Base-by-base conservation (phyloP, 257 asterid genomes). In the Avicennia marina region DNA sequence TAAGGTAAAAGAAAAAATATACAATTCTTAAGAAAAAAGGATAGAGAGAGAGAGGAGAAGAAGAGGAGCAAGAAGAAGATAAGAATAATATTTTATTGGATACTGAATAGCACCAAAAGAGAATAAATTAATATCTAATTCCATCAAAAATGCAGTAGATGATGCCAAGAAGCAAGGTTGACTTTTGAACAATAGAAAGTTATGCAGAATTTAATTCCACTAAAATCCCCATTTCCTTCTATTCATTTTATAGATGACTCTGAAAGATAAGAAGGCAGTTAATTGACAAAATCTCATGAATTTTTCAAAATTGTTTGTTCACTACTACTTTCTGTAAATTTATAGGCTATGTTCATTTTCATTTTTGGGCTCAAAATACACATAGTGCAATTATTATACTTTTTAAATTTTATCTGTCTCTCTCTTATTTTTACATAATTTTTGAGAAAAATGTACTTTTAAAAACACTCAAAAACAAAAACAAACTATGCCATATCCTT, bases 141-240 rank as follows among this genome's bases (percentile, higher is more conserved):
- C n/a, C n/a, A n/a, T n/a, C n/a, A n/a, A n/a, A n/a, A 42, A 45
- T 40, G 59, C 22, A 21, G 56, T 41, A 21, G 33, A 62, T 54
- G 20, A 49, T 31, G 29, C 24, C 16, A 48, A 7, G 40, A 10
- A 25, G 18, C 15, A 22, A 15, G 17, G 26, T 60, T 6, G 54
- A 46, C 59, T 65, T 56, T 19, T 56, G 25, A 16, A 56, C 18
- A 4, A 15, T n/a, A 15, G 11, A 39, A 32, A 24, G 32, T 18
- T 27, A 19, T 16, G 20, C 26, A 31, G 54, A 29, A 49, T 53
- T 10, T n/a, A n/a, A n/a, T n/a, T n/a, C n/a, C n/a, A n/a, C n/a
- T n/a, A n/a, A n/a, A n/a, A n/a, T 13, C 45, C 24, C 50, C 16
- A 18, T 52, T 24, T 39, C 26, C 38, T 42, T 55, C 12, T 36